phyloP scores from a whole-genome alignment of 2,329 filamentous ascomycete genomes.

The Seiridium cupressi region DNA sequence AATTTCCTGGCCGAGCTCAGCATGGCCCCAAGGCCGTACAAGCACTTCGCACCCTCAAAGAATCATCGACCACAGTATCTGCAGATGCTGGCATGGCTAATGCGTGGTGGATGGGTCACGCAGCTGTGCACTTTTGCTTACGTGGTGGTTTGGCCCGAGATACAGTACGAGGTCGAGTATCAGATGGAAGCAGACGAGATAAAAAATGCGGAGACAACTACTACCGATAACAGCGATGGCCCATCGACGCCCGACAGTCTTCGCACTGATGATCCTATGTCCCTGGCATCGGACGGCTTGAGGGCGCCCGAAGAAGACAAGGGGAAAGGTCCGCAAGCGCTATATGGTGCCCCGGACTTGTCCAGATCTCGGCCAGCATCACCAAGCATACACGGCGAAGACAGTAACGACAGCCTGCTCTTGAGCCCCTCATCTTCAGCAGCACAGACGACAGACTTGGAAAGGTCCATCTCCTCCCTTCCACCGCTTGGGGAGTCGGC shows the following conservation, averaged over 20 bases:
- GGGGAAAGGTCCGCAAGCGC: neutral
- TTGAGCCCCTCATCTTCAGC: conserved; percentile 14
- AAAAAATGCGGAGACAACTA: conserved; percentile 22
- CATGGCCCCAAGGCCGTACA: conserved; percentile 77
- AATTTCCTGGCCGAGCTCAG: conserved; percentile 87
- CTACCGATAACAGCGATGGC: neutral
- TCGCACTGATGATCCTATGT: neutral
- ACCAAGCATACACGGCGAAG: neutral
- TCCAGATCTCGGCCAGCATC: neutral
- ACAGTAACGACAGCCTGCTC: conserved; percentile 6
- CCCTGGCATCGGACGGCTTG: neutral
- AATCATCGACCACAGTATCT: conserved; percentile 86
- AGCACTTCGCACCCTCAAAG: conserved; percentile 79
- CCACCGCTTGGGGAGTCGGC: conserved; percentile 8
- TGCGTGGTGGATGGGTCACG: conserved; percentile 90
- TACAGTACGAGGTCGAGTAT: conserved; percentile 77
- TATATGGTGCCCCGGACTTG: conserved; percentile 23
- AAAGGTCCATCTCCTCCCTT: conserved; percentile 15
- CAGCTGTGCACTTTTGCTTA: conserved; percentile 91
- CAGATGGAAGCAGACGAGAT: conserved; percentile 64
- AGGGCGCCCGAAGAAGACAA: neutral
- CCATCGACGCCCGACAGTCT: conserved; percentile 4
- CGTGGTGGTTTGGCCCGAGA: conserved; percentile 78
- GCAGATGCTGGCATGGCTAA: conserved; percentile 87
- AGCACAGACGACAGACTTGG: conserved; percentile 16